phyloP scores from a whole-genome alignment of 2,329 filamentous ascomycete genomes.

The Fusarium sp. region DNA sequence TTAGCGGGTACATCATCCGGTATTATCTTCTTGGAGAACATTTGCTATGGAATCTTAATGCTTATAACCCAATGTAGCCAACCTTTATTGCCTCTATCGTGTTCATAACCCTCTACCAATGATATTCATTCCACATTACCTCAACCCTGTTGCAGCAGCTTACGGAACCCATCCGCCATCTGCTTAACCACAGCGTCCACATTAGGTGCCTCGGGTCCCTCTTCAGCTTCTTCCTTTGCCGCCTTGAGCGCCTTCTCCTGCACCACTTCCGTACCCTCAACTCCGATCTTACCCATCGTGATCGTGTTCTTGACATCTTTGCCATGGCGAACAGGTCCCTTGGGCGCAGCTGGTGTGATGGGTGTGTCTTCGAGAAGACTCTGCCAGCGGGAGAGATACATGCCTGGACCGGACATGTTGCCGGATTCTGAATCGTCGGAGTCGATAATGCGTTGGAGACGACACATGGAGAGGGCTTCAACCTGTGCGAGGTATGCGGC shows the following conservation, averaged over 20 bases:
- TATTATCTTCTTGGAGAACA: constrained; percentile 5
- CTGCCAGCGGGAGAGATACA: constrained; percentile 80
- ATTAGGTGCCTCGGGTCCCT: constrained; percentile 53
- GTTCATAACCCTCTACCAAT: background rate
- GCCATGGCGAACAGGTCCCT: constrained; percentile 65
- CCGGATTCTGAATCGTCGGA: constrained; percentile 42
- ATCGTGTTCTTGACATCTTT: constrained; percentile 60
- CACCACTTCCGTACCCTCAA: constrained; percentile 45
- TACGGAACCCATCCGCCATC: constrained; percentile 54
- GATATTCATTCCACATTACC: background rate
- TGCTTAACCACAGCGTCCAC: constrained; percentile 56
- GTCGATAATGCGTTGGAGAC: constrained; percentile 68
- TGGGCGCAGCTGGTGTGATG: constrained; percentile 69
- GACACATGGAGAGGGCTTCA: constrained; percentile 62
- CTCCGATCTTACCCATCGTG: constrained; percentile 57
- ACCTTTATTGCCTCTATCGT: background rate
- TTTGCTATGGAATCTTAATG: constrained; percentile 17
- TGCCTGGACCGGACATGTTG: constrained; percentile 71
- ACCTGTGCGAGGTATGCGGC: constrained; percentile 68
- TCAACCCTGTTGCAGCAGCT: constrained; percentile 44
- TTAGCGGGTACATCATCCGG: background rate
- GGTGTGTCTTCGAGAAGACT: constrained; percentile 74
- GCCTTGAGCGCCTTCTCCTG: constrained; percentile 35
- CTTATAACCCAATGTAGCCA: background rate
- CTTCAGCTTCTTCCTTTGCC: constrained; percentile 47